Percentiles rank a stretch among this genome's conserved stretches.
Evolutionary conservation across 78 protist genomes (phyloP).

Genomic region (Paulinella micropora): DNA sequence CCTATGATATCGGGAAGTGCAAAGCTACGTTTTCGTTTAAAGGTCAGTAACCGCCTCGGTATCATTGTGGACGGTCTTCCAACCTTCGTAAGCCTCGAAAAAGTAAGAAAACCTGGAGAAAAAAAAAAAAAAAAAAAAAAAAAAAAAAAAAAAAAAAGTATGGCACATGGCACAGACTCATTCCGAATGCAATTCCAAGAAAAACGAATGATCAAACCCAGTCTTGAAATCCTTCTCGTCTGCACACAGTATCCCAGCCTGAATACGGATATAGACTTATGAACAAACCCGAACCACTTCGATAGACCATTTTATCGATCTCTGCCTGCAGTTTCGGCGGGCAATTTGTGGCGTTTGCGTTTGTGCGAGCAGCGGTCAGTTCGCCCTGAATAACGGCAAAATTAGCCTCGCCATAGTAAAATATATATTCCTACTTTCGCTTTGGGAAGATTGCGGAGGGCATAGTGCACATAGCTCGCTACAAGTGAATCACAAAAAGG

Average conservation of each 20-base stretch:
- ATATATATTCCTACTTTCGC: slow-evolving; percentile 39
- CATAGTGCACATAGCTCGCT: slow-evolving; percentile 52
- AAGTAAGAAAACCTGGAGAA: slow-evolving; percentile 62
- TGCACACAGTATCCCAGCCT: slow-evolving; percentile 77
- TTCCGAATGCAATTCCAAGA: too few relatives aligned
- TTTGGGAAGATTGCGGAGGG: slow-evolving; percentile 53
- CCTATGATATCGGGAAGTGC: too few relatives aligned
- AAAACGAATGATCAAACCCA: too few relatives aligned
- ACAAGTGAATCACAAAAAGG: too few relatives aligned
- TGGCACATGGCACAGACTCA: not conserved
- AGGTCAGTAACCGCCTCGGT: not conserved
- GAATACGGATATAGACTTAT: not conserved
- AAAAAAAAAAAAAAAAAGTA: not conserved
- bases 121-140: not conserved
- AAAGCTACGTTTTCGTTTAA: slow-evolving; percentile 13
- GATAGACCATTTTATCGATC: too few relatives aligned
- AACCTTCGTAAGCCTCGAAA: slow-evolving; percentile 85
- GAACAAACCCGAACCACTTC: not conserved
- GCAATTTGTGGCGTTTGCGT: slow-evolving; percentile 87
- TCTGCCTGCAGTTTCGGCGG: slow-evolving; percentile 74
- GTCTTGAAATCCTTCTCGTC: slow-evolving; percentile 93
- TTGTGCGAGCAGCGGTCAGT: slow-evolving; percentile 82
- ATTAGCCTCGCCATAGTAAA: too few relatives aligned
- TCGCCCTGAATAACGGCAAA: slow-evolving; percentile 44
- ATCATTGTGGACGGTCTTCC: slow-evolving; percentile 6